phyloP scores from a whole-genome alignment of 768 basidiomycete species.

The Auriscalpium vulgare region DNA sequence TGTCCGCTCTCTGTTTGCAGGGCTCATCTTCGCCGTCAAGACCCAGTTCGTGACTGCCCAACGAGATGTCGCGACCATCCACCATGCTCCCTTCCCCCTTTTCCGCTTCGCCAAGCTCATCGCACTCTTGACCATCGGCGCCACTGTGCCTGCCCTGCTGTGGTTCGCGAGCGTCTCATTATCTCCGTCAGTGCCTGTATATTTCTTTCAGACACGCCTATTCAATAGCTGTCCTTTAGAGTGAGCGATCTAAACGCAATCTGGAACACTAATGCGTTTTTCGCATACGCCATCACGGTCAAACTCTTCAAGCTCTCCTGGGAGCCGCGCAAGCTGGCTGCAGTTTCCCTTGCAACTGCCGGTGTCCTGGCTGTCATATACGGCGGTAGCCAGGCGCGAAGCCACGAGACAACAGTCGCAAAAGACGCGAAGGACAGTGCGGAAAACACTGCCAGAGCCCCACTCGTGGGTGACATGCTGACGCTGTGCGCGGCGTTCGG shows the following conservation, averaged over 20 bases:
- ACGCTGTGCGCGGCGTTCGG: conserved; percentile 64
- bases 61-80: neutral
- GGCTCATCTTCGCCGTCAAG: conserved; percentile 43
- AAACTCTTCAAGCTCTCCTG: conserved; percentile 55
- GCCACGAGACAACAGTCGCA: too few relatives aligned
- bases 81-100: conserved; percentile 19
- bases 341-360: conserved; percentile 72
- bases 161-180: conserved; percentile 72
- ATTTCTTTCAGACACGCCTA: neutral
- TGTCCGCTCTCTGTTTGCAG: conserved; percentile 38
- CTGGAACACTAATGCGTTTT: conserved; percentile 89
- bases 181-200: conserved; percentile 49
- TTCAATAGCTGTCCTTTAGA: conserved; percentile 27
- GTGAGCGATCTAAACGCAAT: conserved; percentile 74
- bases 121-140: conserved; percentile 40
- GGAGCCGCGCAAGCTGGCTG: conserved; percentile 55
- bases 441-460: conserved; percentile 32
- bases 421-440: conserved; percentile 22
- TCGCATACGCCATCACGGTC: conserved; percentile 83
- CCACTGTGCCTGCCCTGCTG: conserved; percentile 57
- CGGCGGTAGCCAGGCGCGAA: conserved; percentile 32
- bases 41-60: conserved; percentile 18
- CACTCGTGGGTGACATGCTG: conserved; percentile 65
- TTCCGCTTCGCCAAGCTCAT: conserved; percentile 27
- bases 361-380: conserved; percentile 82